phyloP scores from a whole-genome alignment of 1,139 yeast species.

The Arxiozyma slooffiae region DNA sequence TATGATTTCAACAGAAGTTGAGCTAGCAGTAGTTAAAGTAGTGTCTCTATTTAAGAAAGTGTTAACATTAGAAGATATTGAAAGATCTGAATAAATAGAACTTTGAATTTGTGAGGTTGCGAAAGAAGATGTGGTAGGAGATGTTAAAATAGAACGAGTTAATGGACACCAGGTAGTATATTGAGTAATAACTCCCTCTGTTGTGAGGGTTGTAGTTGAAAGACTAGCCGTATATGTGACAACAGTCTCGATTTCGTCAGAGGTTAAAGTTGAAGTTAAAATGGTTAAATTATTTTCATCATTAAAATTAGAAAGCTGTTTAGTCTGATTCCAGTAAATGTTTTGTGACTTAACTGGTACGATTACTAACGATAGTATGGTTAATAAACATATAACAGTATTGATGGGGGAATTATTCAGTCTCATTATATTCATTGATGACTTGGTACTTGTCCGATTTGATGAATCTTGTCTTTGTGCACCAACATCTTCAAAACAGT shows the following conservation, averaged over 20 bases:
- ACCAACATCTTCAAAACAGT: background rate
- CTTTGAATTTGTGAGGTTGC: background rate
- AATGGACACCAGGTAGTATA: constrained; percentile 44
- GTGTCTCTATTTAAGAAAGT: background rate
- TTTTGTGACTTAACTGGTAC: background rate
- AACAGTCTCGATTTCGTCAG: background rate
- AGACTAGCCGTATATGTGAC: constrained; percentile 14
- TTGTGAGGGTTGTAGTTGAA: constrained; percentile 35
- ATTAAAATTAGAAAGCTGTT: background rate
- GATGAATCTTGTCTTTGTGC: background rate
- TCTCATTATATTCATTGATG: background rate
- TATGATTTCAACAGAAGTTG: background rate
- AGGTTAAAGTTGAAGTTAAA: constrained; percentile 4
- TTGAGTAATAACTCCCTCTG: constrained; percentile 36
- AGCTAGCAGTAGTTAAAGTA: background rate
- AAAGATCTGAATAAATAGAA: background rate
- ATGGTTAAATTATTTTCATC: background rate
- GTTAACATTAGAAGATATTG: background rate
- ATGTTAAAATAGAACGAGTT: constrained; percentile 6
- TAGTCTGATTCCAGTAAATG: constrained; percentile 3
- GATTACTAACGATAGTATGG: background rate
- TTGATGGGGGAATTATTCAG: background rate
- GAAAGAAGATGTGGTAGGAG: background rate
- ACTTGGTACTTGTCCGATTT: background rate
- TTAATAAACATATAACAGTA: background rate